These are phyloP conservation scores for Nymphaea colorata DNA, from an alignment of 164 flowering plant species.

Conservation along the genomic window DNA sequence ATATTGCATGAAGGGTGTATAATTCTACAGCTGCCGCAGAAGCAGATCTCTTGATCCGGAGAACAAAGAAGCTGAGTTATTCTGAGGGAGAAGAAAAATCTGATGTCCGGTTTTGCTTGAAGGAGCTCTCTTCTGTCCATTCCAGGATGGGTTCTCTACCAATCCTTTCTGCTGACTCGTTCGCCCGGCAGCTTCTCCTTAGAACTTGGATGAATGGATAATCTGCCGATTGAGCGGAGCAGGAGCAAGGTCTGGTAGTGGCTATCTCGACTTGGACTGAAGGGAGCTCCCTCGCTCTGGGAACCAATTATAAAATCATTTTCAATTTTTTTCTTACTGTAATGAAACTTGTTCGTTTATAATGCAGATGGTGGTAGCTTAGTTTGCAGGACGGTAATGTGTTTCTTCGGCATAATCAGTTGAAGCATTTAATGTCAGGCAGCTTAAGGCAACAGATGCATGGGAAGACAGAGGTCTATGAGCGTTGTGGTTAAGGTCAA, in stretches of 20 bases:
- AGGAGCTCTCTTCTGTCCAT: conserved; percentile 30
- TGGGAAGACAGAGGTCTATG: no score
- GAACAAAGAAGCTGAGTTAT: no score
- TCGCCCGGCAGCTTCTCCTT: conserved; percentile 24
- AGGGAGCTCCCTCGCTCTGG: conserved; percentile 23
- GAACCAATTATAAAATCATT: background rate
- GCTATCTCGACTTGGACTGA: conserved; percentile 31
- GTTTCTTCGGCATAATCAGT: no score
- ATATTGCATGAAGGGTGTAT: no score
- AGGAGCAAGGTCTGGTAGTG: conserved; percentile 16
- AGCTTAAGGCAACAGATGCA: no score
- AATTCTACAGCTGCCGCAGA: background rate
- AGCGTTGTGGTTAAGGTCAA: no score
- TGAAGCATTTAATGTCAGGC: no score
- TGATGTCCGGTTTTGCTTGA: background rate
- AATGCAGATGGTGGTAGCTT: background rate
- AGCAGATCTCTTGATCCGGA: background rate
- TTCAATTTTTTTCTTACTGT: background rate
- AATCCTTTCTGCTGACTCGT: conserved; percentile 28
- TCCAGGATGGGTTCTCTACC: conserved; percentile 11
- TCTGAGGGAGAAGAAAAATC: no score
- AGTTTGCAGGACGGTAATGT: no score
- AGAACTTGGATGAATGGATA: conserved; percentile 4
- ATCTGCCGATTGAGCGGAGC: conserved; percentile 25
- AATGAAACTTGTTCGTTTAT: background rate